Base-by-base conservation (phyloP, 768 basidiomycete genomes). In the Rhodotorula diobovata region DNA sequence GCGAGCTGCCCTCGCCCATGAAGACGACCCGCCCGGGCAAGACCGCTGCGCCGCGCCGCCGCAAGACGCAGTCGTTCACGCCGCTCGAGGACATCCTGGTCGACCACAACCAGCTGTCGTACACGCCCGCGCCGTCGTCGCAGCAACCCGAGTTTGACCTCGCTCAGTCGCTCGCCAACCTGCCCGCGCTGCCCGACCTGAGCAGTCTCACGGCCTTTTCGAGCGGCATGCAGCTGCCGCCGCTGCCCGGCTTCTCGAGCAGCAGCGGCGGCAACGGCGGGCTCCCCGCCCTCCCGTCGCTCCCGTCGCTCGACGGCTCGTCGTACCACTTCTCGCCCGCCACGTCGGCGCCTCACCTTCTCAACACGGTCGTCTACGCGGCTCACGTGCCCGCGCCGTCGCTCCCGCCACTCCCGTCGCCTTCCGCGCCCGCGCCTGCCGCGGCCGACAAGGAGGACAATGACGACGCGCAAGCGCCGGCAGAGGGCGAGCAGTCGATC, bases 1-100 rank as follows among this genome's bases (percentile, higher is more conserved):
- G 51, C 14, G 34, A 55, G 54, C 54, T 55, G 18, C 51, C 66
- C 15, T 41, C 39, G 12, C 41, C 60, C 20, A 45, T 61, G 53
- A 46, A 46, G 30, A 20, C 34, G 48, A 25, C 39, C 7, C 41
- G 61, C 20, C 7, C 2, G 28, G 25, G 8, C 41, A 43, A 54
- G 51, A 25, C 32, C 32, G 58, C 43, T 43, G 35, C 64, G 34
- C 65, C 65, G 45, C 65, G 65, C 45, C 57, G 48, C 48, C 48
- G 64, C 21, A 43, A 65, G 30, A 57, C 61, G 28, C 54, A 50
- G 9, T 63, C 70, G 23, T 37, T 25, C 65, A 43, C 34, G 2
- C 61, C 65, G 28, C 15, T 54, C 41, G n/a, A 63, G 20, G 23
- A 16, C 25, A 50, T 50, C 48, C 48, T 50, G 25, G 48, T 50